phyloP scores from a whole-genome alignment of 2,329 filamentous ascomycete genomes.

The Aureobasidium leucospermi region DNA sequence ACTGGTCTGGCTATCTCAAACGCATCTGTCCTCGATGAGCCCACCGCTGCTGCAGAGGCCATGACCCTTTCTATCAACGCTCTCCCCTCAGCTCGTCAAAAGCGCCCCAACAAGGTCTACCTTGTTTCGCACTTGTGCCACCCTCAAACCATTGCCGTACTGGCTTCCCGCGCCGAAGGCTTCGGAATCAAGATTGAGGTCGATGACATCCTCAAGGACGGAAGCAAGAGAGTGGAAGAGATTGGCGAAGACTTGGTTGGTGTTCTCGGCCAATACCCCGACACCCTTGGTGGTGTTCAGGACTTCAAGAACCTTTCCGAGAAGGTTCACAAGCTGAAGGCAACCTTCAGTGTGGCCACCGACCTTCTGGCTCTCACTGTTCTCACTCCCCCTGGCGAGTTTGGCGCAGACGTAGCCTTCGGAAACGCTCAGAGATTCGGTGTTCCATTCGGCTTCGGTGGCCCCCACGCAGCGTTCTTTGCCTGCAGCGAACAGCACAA shows the following conservation, averaged over 20 bases:
- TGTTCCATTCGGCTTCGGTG: conserved; percentile 85
- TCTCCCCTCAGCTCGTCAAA: conserved; percentile 63
- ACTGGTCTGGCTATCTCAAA: conserved; percentile 84
- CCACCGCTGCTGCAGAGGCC: conserved; percentile 86
- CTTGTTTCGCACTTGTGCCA: conserved; percentile 78
- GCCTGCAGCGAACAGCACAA: conserved; percentile 86
- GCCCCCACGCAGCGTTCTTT: conserved; percentile 96
- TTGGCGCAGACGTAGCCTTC: conserved; percentile 91
- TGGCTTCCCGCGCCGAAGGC: conserved; percentile 80
- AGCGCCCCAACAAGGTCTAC: conserved; percentile 69
- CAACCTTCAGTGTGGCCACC: conserved; percentile 78
- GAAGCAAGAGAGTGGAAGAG: conserved; percentile 59
- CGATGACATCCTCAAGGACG: conserved; percentile 61
- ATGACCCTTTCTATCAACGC: conserved; percentile 87
- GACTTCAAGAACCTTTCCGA: conserved; percentile 70
- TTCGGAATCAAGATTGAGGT: conserved; percentile 76
- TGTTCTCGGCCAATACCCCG: conserved; percentile 90
- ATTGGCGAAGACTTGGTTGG: conserved; percentile 78
- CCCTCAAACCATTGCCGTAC: conserved; percentile 76
- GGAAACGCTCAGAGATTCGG: conserved; percentile 88
- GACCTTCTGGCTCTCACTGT: conserved; percentile 82
- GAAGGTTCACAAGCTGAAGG: conserved; percentile 67
- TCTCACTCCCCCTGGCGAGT: conserved; percentile 84
- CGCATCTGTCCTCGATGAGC: conserved; percentile 83
- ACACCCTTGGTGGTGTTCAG: conserved; percentile 73